A percentile compares a stretch with the other conserved stretches of the same genome.
These are phyloP conservation scores for Calonectria fujianensis DNA, from an alignment of 2,329 filamentous ascomycete species.

Conservation along the genomic window DNA sequence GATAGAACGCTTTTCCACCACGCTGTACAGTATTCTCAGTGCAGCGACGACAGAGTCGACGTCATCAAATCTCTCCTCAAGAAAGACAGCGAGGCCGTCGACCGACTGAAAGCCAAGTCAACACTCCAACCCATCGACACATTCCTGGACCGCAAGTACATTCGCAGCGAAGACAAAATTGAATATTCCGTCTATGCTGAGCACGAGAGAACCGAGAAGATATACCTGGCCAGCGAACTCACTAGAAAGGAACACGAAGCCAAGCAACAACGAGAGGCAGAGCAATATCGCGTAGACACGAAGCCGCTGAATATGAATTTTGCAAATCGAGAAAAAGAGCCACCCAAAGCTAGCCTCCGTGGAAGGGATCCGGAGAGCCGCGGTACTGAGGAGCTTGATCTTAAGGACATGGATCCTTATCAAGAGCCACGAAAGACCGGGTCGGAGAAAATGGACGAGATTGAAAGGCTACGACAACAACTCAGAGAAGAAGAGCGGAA, in stretches of 20 bases:
- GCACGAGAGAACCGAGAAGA: neutral
- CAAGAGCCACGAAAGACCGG: neutral
- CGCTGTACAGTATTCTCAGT: neutral
- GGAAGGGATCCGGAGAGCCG: neutral
- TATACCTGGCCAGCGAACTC: neutral
- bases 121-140: neutral
- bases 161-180: neutral
- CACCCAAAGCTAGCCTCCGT: too few relatives aligned
- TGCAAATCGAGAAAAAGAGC: neutral
- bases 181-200: neutral
- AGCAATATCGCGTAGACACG: neutral
- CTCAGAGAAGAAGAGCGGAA: neutral
- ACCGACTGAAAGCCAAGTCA: neutral
- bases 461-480: neutral
- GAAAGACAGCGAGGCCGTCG: neutral
- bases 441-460: neutral
- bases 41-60: neutral
- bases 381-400: neutral
- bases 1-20: neutral
- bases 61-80: neutral
- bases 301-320: neutral
- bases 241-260: neutral
- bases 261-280: neutral
- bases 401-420: neutral
- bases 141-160: neutral